These are phyloP conservation scores for Tylopilus felleus DNA, from an alignment of 768 basidiomycete genomes.

Conservation along the genomic window DNA sequence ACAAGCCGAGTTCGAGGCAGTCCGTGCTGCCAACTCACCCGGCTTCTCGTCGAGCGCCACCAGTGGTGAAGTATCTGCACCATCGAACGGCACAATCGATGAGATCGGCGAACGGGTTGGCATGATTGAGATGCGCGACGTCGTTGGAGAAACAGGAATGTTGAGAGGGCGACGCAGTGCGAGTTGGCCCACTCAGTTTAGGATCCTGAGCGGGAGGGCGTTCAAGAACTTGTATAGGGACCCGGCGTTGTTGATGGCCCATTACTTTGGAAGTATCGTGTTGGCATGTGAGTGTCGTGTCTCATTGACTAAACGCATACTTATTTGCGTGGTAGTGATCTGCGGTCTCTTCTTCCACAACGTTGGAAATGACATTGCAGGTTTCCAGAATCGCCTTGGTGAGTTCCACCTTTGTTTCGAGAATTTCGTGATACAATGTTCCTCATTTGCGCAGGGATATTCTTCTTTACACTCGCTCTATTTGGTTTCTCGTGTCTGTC, in stretches of 20 bases:
- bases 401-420: conserved; percentile 9
- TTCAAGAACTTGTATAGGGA: conserved; percentile 99
- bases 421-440: neutral
- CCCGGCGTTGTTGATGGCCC: conserved; percentile 85
- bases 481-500: conserved; percentile 97
- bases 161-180: conserved; percentile 77
- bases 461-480: conserved; percentile 95
- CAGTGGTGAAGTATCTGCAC: conserved; percentile 4
- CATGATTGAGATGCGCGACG: conserved; percentile 56
- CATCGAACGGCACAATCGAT: conserved; percentile 27
- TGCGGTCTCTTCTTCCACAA: conserved; percentile 94
- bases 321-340: conserved; percentile 49
- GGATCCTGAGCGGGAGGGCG: conserved; percentile 89
- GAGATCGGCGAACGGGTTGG: conserved; percentile 27
- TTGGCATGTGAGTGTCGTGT: conserved; percentile 66
- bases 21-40: conserved; percentile 24
- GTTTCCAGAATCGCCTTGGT: conserved; percentile 95
- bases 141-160: conserved; percentile 62
- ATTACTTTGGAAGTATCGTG: conserved; percentile 81
- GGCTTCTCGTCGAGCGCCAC: neutral
- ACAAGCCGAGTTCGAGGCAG: conserved; percentile 54
- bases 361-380: conserved; percentile 89
- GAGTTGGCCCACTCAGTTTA: conserved; percentile 86
- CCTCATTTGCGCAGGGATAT: conserved; percentile 55
- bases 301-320: neutral